Conservation (phyloP, 2,329 filamentous ascomycete species). For the Alternaria postmessia region DNA sequence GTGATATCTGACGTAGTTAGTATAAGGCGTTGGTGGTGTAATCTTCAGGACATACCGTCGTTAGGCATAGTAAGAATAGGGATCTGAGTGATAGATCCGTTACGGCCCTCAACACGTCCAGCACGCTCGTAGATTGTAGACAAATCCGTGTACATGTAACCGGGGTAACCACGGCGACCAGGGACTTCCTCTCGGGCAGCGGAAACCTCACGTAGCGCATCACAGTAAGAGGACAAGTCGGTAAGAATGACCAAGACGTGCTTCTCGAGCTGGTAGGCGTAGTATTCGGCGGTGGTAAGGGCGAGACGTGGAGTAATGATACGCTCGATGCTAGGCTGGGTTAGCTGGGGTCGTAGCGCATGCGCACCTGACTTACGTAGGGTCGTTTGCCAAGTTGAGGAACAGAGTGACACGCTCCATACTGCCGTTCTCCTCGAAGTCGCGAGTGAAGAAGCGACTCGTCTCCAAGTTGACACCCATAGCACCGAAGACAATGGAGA, state of each 20-base stretch:
- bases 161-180: constrained; percentile 97
- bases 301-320: constrained; percentile 99
- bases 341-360: constrained; percentile 25
- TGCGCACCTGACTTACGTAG: constrained; percentile 73
- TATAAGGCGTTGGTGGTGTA: background rate
- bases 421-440: constrained; percentile 99
- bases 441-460: constrained; percentile 95
- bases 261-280: constrained; percentile 99
- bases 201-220: constrained; percentile 97
- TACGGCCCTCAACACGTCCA: constrained; percentile 94
- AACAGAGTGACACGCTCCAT: constrained; percentile 97
- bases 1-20: constrained; percentile 76
- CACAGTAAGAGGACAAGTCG: constrained; percentile 97
- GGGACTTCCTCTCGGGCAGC: constrained; percentile 98
- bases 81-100: constrained; percentile 98
- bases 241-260: constrained; percentile 99
- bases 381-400: constrained; percentile 98
- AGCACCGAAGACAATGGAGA: constrained; percentile 98
- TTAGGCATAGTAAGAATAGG: constrained; percentile 99
- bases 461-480: constrained; percentile 99
- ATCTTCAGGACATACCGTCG: constrained; percentile 67
- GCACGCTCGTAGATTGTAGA: constrained; percentile 99
- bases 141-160: constrained; percentile 99
- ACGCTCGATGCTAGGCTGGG: constrained; percentile 81
- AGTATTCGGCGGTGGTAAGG: constrained; percentile 98